Conservation (phyloP, 371 early-diverging fungal species). For the Mucor saturninus region DNA sequence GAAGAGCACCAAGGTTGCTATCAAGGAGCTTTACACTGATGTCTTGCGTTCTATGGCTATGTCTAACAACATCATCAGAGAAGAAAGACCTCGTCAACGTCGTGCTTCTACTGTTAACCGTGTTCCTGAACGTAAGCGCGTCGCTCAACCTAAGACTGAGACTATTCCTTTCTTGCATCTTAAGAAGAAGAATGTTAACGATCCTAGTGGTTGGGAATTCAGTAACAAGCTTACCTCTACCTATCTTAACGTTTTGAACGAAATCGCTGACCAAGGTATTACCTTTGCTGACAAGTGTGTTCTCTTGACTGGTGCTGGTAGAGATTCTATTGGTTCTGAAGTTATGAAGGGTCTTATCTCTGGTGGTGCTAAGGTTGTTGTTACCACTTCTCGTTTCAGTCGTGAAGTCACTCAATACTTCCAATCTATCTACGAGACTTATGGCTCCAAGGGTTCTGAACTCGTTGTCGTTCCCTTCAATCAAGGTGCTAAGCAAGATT, state of each 20-base stretch:
- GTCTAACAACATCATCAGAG: slow-evolving; percentile 70
- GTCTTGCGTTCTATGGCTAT: slow-evolving; percentile 77
- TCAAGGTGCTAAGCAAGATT: slow-evolving; percentile 89
- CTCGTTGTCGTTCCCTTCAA: slow-evolving; percentile 97
- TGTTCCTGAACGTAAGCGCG: slow-evolving; percentile 53
- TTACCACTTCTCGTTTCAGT: slow-evolving; percentile 93
- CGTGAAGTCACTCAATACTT: slow-evolving; percentile 85
- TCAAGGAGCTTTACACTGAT: slow-evolving; percentile 75
- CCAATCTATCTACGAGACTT: slow-evolving; percentile 84
- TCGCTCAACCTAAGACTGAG: slow-evolving; percentile 61
- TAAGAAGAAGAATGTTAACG: slow-evolving; percentile 64
- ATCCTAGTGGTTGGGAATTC: slow-evolving; percentile 77
- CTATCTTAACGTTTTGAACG: slow-evolving; percentile 77
- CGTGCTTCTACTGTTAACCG: slow-evolving; percentile 55
- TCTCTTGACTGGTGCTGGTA: slow-evolving; percentile 92
- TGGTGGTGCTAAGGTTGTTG: slow-evolving; percentile 92
- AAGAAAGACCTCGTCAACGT: slow-evolving; percentile 55
- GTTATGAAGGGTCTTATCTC: slow-evolving; percentile 85
- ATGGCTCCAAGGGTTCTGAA: slow-evolving; percentile 88
- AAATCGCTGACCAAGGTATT: slow-evolving; percentile 79
- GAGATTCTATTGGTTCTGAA: slow-evolving; percentile 91
- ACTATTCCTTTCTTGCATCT: slow-evolving; percentile 83
- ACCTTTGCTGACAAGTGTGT: slow-evolving; percentile 83
- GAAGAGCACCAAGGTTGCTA: slow-evolving; percentile 72
- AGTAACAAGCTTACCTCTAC: slow-evolving; percentile 68